Evolutionary conservation across 2,329 filamentous ascomycete species (phyloP).

Genomic region (Dactylellina sp.): DNA sequence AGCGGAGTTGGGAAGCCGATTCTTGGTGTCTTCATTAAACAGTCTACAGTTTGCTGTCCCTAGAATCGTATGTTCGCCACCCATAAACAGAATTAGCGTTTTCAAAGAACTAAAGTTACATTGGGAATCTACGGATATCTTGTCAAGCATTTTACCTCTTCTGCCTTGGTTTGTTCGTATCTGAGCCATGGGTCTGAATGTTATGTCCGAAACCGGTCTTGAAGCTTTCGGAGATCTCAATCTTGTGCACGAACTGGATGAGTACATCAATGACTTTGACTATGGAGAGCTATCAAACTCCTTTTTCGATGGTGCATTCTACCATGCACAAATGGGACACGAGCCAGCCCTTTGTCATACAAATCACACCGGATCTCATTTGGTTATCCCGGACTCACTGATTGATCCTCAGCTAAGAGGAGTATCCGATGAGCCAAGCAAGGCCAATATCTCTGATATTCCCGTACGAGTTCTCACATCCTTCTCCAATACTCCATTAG

Average conservation of each 20-base stretch:
- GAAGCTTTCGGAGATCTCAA: slow-evolving; percentile 18
- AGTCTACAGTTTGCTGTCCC: neutral
- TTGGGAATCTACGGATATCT: slow-evolving; percentile 10
- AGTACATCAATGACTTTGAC: slow-evolving; percentile 41
- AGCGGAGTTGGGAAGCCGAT: neutral
- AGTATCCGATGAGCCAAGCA: neutral
- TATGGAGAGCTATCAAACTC: slow-evolving; percentile 9
- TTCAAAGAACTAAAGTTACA: slow-evolving; percentile 7
- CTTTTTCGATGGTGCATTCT: slow-evolving; percentile 46
- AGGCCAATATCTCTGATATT: neutral
- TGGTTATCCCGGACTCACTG: slow-evolving; percentile 21
- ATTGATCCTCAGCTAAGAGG: slow-evolving; percentile 42
- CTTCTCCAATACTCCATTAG: neutral
- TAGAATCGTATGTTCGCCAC: slow-evolving; percentile 26
- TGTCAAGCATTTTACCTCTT: slow-evolving; percentile 3
- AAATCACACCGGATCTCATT: neutral
- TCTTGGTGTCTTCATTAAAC: neutral
- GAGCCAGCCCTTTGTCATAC: neutral
- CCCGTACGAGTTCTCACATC: neutral
- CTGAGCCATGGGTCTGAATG: slow-evolving; percentile 23
- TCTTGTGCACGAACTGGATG: slow-evolving; percentile 40
- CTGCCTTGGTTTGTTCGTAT: neutral
- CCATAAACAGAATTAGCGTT: neutral
- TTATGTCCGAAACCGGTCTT: neutral
- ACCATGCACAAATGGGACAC: neutral